A percentile compares a stretch with the other conserved stretches of the same genome.
These are phyloP conservation scores for Entomortierella beljakovae DNA, from an alignment of 192 early-diverging fungal species.

Conservation along the genomic window DNA sequence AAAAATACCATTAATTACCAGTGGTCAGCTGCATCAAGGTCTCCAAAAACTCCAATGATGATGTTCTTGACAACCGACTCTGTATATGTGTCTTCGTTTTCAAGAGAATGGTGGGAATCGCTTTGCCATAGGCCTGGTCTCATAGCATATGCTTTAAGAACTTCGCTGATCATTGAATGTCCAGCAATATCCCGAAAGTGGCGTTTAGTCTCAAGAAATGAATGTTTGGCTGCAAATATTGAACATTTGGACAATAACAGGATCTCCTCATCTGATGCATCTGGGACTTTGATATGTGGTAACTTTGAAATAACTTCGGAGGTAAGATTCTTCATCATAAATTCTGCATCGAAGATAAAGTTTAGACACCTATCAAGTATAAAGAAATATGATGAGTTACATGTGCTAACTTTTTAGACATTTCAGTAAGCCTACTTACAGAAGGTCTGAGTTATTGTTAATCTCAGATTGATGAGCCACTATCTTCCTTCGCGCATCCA, in stretches of 20 bases:
- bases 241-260: neutral
- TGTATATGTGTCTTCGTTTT: slow-evolving; percentile 11
- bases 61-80: neutral
- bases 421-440: neutral
- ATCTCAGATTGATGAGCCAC: slow-evolving; percentile 10
- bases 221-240: neutral
- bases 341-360: too few relatives aligned
- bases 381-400: too few relatives aligned
- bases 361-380: too few relatives aligned
- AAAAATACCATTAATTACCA: neutral
- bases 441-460: neutral
- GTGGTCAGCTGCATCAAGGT: slow-evolving; percentile 1
- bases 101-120: neutral
- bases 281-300: too few relatives aligned
- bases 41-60: slow-evolving; percentile 6
- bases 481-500: slow-evolving; percentile 1
- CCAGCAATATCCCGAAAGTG: neutral
- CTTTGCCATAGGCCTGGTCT: too few relatives aligned
- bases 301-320: too few relatives aligned
- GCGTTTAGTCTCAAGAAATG: neutral
- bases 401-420: neutral
- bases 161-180: neutral
- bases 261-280: too few relatives aligned
- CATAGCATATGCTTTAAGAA: too few relatives aligned
- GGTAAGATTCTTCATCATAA: too few relatives aligned